These are phyloP conservation scores for Lolium perenne DNA, from an alignment of 176 grass and related monocot genomes.

Conservation along the genomic window DNA sequence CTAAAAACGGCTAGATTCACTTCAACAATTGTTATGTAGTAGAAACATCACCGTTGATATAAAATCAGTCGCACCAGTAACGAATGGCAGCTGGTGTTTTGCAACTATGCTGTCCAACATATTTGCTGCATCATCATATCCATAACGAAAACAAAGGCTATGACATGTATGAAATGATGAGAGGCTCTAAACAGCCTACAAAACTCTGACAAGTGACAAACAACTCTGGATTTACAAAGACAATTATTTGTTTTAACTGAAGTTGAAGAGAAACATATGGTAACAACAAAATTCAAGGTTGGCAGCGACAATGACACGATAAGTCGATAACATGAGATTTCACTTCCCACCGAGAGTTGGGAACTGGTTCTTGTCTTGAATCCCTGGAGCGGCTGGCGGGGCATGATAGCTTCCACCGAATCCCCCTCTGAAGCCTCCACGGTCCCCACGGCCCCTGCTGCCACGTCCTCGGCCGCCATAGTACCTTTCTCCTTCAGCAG, in stretches of 20 bases:
- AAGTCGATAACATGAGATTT: slow-evolving; percentile 14
- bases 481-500: slow-evolving; percentile 65
- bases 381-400: slow-evolving; percentile 55
- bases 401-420: slow-evolving; percentile 34
- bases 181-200: not conserved
- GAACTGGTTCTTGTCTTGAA: slow-evolving; percentile 75
- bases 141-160: not conserved
- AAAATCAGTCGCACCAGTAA: no score
- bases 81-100: no score
- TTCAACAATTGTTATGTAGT: no score
- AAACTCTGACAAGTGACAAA: slow-evolving; percentile 40
- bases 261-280: not conserved
- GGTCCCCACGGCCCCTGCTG: slow-evolving; percentile 64
- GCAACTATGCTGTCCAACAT: no score
- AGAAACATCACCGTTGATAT: no score
- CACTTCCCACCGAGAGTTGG: slow-evolving; percentile 80
- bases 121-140: not conserved
- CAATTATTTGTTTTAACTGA: slow-evolving; percentile 46
- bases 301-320: not conserved
- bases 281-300: slow-evolving; percentile 14
- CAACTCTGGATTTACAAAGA: slow-evolving; percentile 55
- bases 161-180: not conserved
- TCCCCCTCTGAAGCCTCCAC: slow-evolving; percentile 60
- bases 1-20: no score
- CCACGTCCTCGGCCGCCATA: slow-evolving; percentile 72